phyloP scores from a whole-genome alignment of 164 flowering plant species.

The Platanus orientalis region DNA sequence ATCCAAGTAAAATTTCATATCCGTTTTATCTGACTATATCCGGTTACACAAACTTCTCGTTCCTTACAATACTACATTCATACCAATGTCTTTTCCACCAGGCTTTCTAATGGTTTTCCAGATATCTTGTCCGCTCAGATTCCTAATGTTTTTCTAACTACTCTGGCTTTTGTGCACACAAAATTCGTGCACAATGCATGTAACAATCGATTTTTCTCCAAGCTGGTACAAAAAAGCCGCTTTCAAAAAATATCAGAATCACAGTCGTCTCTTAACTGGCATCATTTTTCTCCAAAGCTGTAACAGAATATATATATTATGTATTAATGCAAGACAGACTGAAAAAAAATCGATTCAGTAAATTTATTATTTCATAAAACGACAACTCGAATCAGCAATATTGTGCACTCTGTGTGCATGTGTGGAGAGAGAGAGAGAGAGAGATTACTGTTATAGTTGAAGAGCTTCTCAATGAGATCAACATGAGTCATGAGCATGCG shows the following conservation, averaged over 20 bases:
- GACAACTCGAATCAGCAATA: neutral
- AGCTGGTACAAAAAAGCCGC: neutral
- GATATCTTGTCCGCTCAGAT: no score
- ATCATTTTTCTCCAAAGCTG: conserved; percentile 68
- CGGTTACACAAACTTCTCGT: no score
- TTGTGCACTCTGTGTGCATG: neutral
- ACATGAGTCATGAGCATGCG: conserved; percentile 97
- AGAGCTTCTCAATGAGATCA: conserved; percentile 93
- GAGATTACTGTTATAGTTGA: conserved; percentile 80
- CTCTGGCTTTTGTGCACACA: no score
- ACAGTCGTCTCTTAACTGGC: conserved; percentile 31
- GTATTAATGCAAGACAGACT: conserved; percentile 3
- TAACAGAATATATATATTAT: neutral
- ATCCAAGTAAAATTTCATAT: no score
- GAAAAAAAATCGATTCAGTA: neutral
- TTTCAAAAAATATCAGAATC: neutral
- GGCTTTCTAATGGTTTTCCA: no score
- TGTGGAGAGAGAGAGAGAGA: conserved; percentile 17
- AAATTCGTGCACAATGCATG: no score
- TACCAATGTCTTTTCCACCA: no score
- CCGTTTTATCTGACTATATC: no score
- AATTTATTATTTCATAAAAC: neutral
- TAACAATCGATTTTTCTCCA: no score
- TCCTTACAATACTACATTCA: no score
- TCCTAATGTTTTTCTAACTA: no score